Conservation (phyloP, 73 alveolate species). For the Blepharisma japonicum region DNA sequence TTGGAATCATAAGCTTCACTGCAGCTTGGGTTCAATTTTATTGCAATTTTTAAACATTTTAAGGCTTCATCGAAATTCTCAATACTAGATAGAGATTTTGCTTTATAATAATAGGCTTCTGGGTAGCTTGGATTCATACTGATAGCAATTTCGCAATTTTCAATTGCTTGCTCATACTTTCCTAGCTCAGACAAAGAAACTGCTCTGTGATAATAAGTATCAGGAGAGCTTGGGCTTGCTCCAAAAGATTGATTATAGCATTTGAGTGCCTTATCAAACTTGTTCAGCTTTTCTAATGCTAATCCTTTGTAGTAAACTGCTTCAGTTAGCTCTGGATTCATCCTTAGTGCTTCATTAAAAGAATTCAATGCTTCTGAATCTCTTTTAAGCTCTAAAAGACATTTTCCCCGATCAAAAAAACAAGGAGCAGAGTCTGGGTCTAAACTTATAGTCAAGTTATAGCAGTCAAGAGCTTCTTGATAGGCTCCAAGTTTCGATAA, state of each 20-base stretch:
- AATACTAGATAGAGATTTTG: too few relatives aligned
- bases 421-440: neutral
- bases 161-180: constrained; percentile 43
- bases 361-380: constrained; percentile 89
- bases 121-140: constrained; percentile 45
- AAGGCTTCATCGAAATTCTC: too few relatives aligned
- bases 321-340: constrained; percentile 84
- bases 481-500: neutral
- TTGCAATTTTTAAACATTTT: too few relatives aligned
- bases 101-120: constrained; percentile 47
- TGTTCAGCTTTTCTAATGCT: constrained; percentile 85
- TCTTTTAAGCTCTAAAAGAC: constrained; percentile 36
- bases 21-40: too few relatives aligned
- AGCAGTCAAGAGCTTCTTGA: neutral
- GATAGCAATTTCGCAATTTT: constrained; percentile 48
- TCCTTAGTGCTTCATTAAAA: constrained; percentile 80
- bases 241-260: too few relatives aligned
- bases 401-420: neutral
- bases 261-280: constrained; percentile 50
- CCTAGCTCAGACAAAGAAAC: neutral
- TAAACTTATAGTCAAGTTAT: neutral
- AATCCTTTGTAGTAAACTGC: constrained; percentile 88
- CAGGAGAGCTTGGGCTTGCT: too few relatives aligned
- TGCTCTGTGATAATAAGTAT: neutral
- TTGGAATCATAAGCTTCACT: too few relatives aligned